phyloP scores from a whole-genome alignment of 2,329 filamentous ascomycete genomes.

The Microascus cirrosus region DNA sequence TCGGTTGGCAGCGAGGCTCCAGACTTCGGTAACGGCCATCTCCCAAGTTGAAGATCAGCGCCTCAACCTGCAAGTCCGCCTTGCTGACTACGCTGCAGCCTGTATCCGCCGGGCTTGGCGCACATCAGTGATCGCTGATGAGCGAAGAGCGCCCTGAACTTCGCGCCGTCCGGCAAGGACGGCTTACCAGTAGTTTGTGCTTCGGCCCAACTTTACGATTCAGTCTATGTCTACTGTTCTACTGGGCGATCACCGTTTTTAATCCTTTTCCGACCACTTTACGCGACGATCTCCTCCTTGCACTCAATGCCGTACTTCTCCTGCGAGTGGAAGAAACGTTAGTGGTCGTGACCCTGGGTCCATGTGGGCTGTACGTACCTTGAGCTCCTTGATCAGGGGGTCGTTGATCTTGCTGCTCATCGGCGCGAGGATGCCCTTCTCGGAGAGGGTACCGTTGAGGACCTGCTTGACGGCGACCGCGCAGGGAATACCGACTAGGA shows the following conservation, averaged over 20 bases:
- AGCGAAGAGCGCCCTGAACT: not conserved
- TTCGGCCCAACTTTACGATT: not conserved
- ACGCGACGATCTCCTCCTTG: not conserved
- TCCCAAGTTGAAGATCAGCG: too few species aligned
- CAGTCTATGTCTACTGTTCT: not conserved
- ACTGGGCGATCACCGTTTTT: not conserved
- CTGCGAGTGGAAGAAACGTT: not conserved
- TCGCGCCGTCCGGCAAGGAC: not conserved
- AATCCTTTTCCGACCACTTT: not conserved
- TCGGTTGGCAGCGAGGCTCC: too few species aligned
- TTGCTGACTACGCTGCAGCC: too few species aligned
- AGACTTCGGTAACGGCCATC: too few species aligned
- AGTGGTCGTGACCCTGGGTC: not conserved
- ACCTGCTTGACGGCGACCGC: constrained; percentile 62
- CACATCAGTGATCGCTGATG: not conserved
- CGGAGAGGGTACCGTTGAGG: constrained; percentile 59
- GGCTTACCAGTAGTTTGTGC: not conserved
- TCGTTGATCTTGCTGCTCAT: constrained; percentile 61
- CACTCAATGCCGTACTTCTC: not conserved
- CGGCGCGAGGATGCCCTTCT: constrained; percentile 67
- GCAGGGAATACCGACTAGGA: constrained; percentile 51
- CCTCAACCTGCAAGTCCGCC: too few species aligned
- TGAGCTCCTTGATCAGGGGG: constrained; percentile 66
- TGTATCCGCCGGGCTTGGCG: not conserved
- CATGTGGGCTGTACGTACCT: constrained; percentile 22